Conservation (phyloP, 495 filamentous ascomycete genomes). For the Aspergillus sparsus region DNA sequence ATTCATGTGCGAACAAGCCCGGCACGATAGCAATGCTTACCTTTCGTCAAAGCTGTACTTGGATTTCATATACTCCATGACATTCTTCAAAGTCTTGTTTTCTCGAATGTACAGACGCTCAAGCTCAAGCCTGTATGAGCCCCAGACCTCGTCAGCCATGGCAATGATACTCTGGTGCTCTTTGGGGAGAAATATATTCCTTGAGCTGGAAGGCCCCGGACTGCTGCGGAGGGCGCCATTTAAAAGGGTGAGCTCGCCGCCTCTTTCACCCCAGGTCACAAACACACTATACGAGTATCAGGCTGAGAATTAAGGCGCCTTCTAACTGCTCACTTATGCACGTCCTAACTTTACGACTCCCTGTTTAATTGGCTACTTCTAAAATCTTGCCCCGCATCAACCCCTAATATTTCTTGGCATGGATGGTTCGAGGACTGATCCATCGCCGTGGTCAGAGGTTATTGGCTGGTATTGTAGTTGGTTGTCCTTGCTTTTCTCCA, state of each 20-base stretch:
- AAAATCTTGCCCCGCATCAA: constrained; percentile 1
- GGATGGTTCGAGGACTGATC: neutral
- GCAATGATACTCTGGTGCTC: neutral
- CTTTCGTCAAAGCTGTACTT: constrained; percentile 40
- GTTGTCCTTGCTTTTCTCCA: no score
- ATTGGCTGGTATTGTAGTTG: no score
- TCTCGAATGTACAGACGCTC: constrained; percentile 42
- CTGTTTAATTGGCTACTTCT: constrained; percentile 13
- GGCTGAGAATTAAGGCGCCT: neutral
- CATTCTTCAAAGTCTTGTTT: constrained; percentile 39
- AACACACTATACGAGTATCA: neutral
- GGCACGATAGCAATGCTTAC: constrained; percentile 27
- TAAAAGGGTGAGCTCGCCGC: neutral
- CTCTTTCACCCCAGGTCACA: neutral
- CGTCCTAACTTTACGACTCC: neutral
- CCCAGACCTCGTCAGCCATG: constrained; percentile 20
- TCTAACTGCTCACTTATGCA: neutral
- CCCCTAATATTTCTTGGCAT: neutral
- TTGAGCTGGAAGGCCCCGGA: neutral
- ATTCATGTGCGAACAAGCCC: neutral
- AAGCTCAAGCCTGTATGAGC: constrained; percentile 23
- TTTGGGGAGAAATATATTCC: neutral
- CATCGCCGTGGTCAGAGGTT: neutral
- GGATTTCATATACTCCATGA: constrained; percentile 43
- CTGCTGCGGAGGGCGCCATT: neutral